phyloP scores from a whole-genome alignment of 1,139 yeast species.

The Yamadazyma taylorii region DNA sequence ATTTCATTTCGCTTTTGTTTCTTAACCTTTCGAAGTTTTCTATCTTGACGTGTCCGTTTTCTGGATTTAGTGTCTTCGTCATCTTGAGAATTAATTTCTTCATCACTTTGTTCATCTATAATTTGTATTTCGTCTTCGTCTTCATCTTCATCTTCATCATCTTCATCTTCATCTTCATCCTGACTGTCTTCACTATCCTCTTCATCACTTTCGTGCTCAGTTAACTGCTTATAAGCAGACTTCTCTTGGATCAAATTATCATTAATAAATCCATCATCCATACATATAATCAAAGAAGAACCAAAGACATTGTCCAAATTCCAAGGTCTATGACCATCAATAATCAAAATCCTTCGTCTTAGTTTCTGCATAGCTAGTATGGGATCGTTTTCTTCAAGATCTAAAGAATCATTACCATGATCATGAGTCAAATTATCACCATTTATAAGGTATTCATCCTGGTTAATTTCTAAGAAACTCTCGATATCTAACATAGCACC shows the following conservation, averaged over 20 bases:
- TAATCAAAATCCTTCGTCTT: slow-evolving; percentile 57
- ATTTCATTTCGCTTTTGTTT: slow-evolving; percentile 29
- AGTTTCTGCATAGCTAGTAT: slow-evolving; percentile 12
- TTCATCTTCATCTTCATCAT: slow-evolving; percentile 23
- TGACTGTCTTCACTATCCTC: slow-evolving; percentile 23
- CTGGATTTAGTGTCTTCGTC: slow-evolving; percentile 33
- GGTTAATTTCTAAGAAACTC: slow-evolving; percentile 67
- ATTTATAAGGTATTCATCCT: slow-evolving; percentile 37
- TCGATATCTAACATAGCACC: slow-evolving; percentile 94
- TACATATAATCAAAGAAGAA: slow-evolving; percentile 73
- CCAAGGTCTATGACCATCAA: slow-evolving; percentile 97
- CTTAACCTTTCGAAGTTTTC: slow-evolving; percentile 26
- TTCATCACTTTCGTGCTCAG: slow-evolving; percentile 32
- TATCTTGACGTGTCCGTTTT: slow-evolving; percentile 34
- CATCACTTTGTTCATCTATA: slow-evolving; percentile 26
- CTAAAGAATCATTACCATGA: slow-evolving; percentile 5
- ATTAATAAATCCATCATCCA: slow-evolving; percentile 82
- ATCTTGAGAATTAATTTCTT: slow-evolving; percentile 27
- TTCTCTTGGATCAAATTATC: slow-evolving; percentile 53
- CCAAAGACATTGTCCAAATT: slow-evolving; percentile 90
- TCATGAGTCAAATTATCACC: slow-evolving; percentile 4
- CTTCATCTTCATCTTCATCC: slow-evolving; percentile 19
- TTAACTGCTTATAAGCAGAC: slow-evolving; percentile 53
- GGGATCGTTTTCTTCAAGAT: slow-evolving; percentile 9
- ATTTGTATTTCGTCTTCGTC: slow-evolving; percentile 21